phyloP scores from a whole-genome alignment of 345 rosid genomes.

The Hibiscus syriacus region DNA sequence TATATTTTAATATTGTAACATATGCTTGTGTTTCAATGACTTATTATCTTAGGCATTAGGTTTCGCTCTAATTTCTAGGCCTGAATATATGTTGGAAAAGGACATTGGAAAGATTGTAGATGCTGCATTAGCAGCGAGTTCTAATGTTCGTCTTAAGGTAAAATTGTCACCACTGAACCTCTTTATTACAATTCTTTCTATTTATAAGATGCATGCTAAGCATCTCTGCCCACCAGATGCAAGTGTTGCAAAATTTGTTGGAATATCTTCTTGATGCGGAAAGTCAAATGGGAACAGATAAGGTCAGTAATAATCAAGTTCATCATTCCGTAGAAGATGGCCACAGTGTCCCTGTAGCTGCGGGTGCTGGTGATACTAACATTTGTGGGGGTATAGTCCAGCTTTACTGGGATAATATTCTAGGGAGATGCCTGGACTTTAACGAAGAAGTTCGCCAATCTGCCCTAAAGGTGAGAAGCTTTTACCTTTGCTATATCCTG shows the following conservation, averaged over 20 bases:
- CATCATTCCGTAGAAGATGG: slow-evolving; percentile 43
- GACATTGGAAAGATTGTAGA: slow-evolving; percentile 82
- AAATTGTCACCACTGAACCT: slow-evolving; percentile 3
- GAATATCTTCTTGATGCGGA: slow-evolving; percentile 98
- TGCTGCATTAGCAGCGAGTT: slow-evolving; percentile 56
- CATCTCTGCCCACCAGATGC: slow-evolving; percentile 57
- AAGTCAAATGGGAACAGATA: slow-evolving; percentile 77
- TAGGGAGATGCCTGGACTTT: slow-evolving; percentile 78
- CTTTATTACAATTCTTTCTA: slow-evolving; percentile 1
- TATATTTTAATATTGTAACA: slow-evolving; percentile 7
- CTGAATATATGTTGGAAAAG: slow-evolving; percentile 94
- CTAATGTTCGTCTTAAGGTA: slow-evolving; percentile 86
- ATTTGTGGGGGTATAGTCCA: slow-evolving; percentile 99
- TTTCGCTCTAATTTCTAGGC: slow-evolving; percentile 83
- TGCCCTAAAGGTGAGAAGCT: slow-evolving; percentile 69
- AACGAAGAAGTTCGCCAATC: slow-evolving; percentile 86
- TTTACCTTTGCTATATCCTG: not conserved
- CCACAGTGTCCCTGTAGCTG: slow-evolving; percentile 85
- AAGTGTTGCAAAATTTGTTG: slow-evolving; percentile 80
- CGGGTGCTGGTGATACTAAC: slow-evolving; percentile 99
- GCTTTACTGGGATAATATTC: slow-evolving; percentile 85
- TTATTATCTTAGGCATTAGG: slow-evolving; percentile 71
- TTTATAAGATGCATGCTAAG: slow-evolving; percentile 16
- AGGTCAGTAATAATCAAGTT: slow-evolving; percentile 31
- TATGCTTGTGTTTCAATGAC: slow-evolving; percentile 21